Conservation (phyloP, 176 grass and related monocot species). For the Avena eriantha region DNA sequence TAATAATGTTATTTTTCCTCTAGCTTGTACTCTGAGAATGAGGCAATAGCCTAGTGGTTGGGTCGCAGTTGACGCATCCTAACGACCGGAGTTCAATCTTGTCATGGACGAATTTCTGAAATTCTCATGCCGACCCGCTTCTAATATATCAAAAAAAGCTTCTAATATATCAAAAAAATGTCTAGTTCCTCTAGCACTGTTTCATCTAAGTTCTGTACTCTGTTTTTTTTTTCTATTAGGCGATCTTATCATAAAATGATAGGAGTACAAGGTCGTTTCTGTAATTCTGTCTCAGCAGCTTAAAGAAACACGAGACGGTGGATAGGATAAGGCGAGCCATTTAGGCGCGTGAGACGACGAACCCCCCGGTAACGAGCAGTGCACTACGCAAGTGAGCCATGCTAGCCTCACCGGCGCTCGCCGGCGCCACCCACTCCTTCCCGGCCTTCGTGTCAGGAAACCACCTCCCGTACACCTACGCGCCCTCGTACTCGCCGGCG, state of each 20-base stretch:
- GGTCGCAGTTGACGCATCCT: too few relatives aligned
- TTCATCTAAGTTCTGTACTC: not conserved
- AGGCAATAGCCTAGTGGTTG: too few relatives aligned
- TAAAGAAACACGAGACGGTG: conserved; percentile 12
- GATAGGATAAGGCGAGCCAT: conserved; percentile 49
- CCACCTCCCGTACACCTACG: not conserved
- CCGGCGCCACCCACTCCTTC: conserved; percentile 46
- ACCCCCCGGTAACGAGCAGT: conserved; percentile 19
- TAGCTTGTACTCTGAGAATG: too few relatives aligned
- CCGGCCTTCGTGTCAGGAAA: conserved; percentile 22
- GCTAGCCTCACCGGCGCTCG: conserved; percentile 56
- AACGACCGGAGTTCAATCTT: too few relatives aligned
- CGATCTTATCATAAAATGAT: not conserved
- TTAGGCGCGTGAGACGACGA: conserved; percentile 15
- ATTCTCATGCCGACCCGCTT: too few relatives aligned
- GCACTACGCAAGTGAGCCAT: conserved; percentile 19
- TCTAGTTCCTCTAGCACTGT: too few relatives aligned
- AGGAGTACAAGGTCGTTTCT: not conserved
- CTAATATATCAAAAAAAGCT: too few relatives aligned
- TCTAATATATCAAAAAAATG: too few relatives aligned
- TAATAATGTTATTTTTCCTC: too few relatives aligned
- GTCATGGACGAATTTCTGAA: too few relatives aligned
- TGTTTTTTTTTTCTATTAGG: not conserved
- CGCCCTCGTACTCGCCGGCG: conserved; percentile 11
- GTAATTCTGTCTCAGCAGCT: not conserved